These are phyloP conservation scores for Calonectria pseudoreteaudii DNA, from an alignment of 2,329 filamentous ascomycete genomes.

Conservation along the genomic window DNA sequence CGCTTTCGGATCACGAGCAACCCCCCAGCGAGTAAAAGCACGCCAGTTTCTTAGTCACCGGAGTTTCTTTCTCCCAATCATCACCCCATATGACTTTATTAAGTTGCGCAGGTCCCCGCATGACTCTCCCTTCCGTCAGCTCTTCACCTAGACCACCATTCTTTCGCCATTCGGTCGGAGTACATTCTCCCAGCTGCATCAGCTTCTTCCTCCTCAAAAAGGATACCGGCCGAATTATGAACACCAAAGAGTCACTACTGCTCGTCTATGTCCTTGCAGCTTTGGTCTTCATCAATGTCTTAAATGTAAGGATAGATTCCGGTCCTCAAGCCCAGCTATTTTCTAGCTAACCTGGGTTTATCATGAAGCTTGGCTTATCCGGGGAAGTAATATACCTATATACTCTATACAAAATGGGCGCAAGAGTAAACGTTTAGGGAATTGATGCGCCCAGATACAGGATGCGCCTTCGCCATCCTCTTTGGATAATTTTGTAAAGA, in stretches of 20 bases:
- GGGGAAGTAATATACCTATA: neutral
- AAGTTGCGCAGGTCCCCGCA: neutral
- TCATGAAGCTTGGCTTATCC: neutral
- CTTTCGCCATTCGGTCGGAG: neutral
- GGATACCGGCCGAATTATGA: neutral
- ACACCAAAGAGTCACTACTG: neutral
- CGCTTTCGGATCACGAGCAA: neutral
- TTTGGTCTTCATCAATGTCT: neutral
- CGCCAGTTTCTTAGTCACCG: neutral
- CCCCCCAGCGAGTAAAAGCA: neutral
- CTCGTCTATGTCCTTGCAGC: neutral
- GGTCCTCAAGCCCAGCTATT: neutral
- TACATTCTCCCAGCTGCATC: neutral
- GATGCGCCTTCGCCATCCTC: neutral
- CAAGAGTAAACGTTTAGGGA: neutral
- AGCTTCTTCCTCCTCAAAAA: neutral
- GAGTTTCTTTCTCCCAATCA: neutral
- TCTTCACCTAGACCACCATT: neutral
- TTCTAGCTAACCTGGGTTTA: neutral
- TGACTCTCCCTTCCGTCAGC: neutral
- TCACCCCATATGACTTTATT: neutral
- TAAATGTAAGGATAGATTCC: neutral
- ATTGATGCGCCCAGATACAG: neutral
- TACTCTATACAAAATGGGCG: neutral
- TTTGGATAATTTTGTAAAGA: neutral